Percentiles rank a stretch among this genome's conserved stretches.
phyloP scores from a whole-genome alignment of 2,329 filamentous ascomycete species.

The Aureobasidium namibiae region DNA sequence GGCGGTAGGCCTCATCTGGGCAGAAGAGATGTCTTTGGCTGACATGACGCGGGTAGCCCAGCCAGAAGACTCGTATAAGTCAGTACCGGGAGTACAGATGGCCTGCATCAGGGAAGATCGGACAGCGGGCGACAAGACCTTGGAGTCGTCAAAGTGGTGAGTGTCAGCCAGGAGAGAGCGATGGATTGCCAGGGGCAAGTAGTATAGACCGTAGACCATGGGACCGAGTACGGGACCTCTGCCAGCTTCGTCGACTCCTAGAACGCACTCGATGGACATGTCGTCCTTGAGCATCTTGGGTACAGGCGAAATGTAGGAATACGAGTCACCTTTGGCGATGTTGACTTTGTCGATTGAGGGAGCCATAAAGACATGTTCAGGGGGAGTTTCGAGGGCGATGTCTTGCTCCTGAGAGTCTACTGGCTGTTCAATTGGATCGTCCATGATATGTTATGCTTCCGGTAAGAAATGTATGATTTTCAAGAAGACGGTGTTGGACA shows the following conservation, averaged over 20 bases:
- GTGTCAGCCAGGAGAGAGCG: slow-evolving; percentile 66
- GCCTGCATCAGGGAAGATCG: slow-evolving; percentile 63
- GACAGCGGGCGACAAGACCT: slow-evolving; percentile 74
- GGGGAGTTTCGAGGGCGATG: slow-evolving; percentile 26
- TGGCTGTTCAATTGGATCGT: slow-evolving; percentile 23
- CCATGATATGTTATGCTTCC: slow-evolving; percentile 18
- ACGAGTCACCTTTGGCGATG: slow-evolving; percentile 37
- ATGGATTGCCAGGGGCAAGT: slow-evolving; percentile 56
- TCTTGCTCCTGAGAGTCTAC: slow-evolving; percentile 21
- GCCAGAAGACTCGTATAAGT: slow-evolving; percentile 59
- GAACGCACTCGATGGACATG: slow-evolving; percentile 55
- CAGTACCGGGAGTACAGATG: slow-evolving; percentile 58
- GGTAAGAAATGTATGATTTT: neutral
- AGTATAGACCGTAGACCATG: slow-evolving; percentile 65
- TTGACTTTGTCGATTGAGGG: slow-evolving; percentile 35
- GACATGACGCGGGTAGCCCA: slow-evolving; percentile 79
- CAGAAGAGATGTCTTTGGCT: slow-evolving; percentile 70
- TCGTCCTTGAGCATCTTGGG: slow-evolving; percentile 33
- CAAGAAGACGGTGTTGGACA: neutral
- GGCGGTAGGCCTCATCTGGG: slow-evolving; percentile 59
- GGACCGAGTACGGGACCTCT: slow-evolving; percentile 85
- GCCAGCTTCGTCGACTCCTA: slow-evolving; percentile 91
- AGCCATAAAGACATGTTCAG: slow-evolving; percentile 35
- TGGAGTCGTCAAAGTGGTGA: slow-evolving; percentile 91
- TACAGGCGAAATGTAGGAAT: slow-evolving; percentile 40